Evolutionary conservation across 306 rosid genomes (phyloP).

Genomic region (Prunus salicina): DNA sequence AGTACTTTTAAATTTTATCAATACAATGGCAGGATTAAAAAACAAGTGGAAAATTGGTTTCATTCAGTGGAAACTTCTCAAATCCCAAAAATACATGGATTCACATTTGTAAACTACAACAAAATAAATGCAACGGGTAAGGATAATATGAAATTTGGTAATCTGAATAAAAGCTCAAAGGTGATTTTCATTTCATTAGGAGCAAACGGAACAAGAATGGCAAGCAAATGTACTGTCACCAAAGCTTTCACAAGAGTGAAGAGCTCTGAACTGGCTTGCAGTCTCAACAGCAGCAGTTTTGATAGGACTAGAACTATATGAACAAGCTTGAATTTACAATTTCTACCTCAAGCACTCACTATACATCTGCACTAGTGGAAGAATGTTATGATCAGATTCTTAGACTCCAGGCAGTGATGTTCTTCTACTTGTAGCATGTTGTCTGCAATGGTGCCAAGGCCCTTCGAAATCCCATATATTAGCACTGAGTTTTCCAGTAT

Average conservation of each 20-base stretch:
- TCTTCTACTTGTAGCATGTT: not conserved
- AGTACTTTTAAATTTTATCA: too few species aligned
- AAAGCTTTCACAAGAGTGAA: not conserved
- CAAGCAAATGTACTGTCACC: not conserved
- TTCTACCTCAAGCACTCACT: slow-evolving; percentile 36
- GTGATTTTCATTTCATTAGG: slow-evolving; percentile 2
- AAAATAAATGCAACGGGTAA: not conserved
- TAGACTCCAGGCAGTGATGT: slow-evolving; percentile 21
- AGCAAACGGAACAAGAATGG: not conserved
- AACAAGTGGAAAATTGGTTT: too few species aligned
- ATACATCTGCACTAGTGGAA: slow-evolving; percentile 33
- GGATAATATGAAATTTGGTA: not conserved
- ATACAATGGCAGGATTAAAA: too few species aligned
- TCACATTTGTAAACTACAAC: not conserved
- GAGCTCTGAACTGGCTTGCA: not conserved
- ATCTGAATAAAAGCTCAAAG: not conserved
- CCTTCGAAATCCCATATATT: not conserved
- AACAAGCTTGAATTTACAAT: slow-evolving; percentile 42
- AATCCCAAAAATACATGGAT: not conserved
- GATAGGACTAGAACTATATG: slow-evolving; percentile 4
- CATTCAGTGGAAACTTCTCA: too few species aligned
- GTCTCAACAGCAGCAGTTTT: slow-evolving; percentile 8
- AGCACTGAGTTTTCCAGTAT: not conserved
- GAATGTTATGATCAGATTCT: slow-evolving; percentile 22
- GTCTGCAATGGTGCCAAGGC: not conserved